These are phyloP conservation scores for Fusarium sp. DNA, from an alignment of 2,329 filamentous ascomycete species.

Conservation along the genomic window DNA sequence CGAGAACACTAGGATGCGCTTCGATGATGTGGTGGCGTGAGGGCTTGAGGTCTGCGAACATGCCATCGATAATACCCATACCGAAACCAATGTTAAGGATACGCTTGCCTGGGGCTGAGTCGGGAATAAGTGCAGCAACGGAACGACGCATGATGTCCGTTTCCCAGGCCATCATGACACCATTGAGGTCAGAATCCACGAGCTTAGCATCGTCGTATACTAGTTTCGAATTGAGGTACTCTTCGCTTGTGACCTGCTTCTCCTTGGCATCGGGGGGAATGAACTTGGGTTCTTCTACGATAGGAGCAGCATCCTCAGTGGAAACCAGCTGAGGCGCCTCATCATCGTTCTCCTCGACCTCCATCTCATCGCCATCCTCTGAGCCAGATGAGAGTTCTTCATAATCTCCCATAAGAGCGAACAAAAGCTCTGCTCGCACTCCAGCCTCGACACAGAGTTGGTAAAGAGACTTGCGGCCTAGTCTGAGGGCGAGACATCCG, in stretches of 20 bases:
- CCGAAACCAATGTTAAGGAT: constrained; percentile 90
- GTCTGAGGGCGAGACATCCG: constrained; percentile 80
- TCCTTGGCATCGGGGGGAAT: constrained; percentile 52
- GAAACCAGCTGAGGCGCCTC: constrained; percentile 49
- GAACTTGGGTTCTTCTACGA: constrained; percentile 47
- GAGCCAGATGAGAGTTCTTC: constrained; percentile 73
- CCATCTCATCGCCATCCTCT: constrained; percentile 61
- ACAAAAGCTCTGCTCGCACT: constrained; percentile 87
- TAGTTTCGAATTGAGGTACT: constrained; percentile 75
- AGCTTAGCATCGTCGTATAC: constrained; percentile 74
- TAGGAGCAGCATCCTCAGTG: constrained; percentile 48
- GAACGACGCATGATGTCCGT: constrained; percentile 85
- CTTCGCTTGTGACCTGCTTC: constrained; percentile 68
- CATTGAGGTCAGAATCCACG: constrained; percentile 79
- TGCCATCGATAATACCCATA: constrained; percentile 87
- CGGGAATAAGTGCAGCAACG: constrained; percentile 71
- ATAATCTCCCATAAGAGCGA: constrained; percentile 85
- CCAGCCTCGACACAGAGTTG: constrained; percentile 88
- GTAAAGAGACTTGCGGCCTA: constrained; percentile 79
- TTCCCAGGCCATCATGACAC: constrained; percentile 96
- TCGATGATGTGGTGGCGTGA: constrained; percentile 85
- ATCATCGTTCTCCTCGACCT: constrained; percentile 57
- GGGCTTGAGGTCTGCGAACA: constrained; percentile 76
- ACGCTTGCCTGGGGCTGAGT: constrained; percentile 64
- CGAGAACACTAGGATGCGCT: constrained; percentile 81